Conservation (phyloP, 2,329 filamentous ascomycete species). For the Microdochium nivale region DNA sequence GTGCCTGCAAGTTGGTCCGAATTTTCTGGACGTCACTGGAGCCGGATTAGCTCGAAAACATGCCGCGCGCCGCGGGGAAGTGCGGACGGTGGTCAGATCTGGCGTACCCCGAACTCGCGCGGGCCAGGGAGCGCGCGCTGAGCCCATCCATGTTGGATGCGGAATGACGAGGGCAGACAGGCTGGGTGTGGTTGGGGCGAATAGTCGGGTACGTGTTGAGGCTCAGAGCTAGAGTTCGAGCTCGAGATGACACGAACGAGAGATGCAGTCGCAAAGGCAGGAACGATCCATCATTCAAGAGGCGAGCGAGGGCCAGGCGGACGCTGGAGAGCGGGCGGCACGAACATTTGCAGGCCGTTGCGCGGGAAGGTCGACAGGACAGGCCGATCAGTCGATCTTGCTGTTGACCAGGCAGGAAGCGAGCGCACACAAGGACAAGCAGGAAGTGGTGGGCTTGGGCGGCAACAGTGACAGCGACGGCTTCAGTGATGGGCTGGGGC, state of each 20-base stretch:
- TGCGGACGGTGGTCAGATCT: background rate
- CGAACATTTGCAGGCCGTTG: background rate
- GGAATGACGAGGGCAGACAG: background rate
- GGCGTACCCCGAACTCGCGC: background rate
- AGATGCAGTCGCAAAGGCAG: background rate
- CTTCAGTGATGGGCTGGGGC: background rate
- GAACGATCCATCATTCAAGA: background rate
- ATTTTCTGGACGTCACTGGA: conserved; percentile 13
- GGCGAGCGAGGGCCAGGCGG: background rate
- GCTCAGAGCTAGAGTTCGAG: background rate
- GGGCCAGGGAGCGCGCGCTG: background rate
- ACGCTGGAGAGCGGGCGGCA: background rate
- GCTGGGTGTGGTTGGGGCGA: background rate
- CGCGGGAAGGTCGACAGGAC: background rate
- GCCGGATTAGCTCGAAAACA: background rate
- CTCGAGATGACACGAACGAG: background rate
- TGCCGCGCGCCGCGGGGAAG: conserved; percentile 1
- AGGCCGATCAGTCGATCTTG: background rate
- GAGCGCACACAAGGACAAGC: background rate
- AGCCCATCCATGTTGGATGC: background rate
- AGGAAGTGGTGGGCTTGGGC: background rate
- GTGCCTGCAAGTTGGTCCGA: conserved; percentile 14
- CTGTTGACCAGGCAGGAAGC: background rate
- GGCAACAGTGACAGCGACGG: background rate
- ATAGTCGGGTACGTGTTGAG: background rate